These are phyloP conservation scores for Stylosanthes scabra DNA, from an alignment of 331 rosid genomes.

Conservation along the genomic window DNA sequence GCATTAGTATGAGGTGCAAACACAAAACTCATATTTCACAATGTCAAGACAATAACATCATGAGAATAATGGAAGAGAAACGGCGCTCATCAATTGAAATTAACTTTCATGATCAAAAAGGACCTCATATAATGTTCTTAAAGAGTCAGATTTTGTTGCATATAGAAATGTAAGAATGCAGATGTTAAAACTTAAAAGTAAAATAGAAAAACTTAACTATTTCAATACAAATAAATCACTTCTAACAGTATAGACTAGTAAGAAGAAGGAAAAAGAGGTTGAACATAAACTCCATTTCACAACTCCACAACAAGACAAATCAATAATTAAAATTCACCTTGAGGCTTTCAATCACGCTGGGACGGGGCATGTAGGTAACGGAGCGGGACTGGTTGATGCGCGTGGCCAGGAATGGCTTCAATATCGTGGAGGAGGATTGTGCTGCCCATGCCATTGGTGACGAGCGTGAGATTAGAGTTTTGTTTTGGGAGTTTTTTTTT, in stretches of 20 bases:
- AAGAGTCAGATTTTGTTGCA: not conserved
- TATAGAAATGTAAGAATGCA: not conserved
- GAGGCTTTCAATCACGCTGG: conserved; percentile 93
- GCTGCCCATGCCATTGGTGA: conserved; percentile 57
- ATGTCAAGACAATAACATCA: conserved; percentile 17
- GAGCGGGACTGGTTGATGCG: conserved; percentile 50
- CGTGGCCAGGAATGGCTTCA: conserved; percentile 42
- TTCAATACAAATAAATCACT: not conserved
- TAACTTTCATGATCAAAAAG: not conserved
- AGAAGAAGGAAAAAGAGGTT: no score
- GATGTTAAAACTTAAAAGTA: not conserved
- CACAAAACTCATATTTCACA: conserved; percentile 21
- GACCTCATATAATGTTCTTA: not conserved
- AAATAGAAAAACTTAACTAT: not conserved
- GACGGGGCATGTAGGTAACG: conserved; percentile 91
- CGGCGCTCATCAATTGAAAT: not conserved
- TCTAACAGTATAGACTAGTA: not conserved
- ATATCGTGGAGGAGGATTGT: conserved; percentile 43
- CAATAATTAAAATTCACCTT: conserved; percentile 51
- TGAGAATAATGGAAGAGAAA: not conserved
- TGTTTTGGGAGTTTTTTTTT: not conserved
- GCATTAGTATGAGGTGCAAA: conserved; percentile 49
- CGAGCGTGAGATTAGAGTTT: conserved; percentile 27
- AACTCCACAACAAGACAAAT: not conserved
- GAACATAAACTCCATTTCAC: not conserved